These are phyloP conservation scores for Wickerhamiella vanderwaltii DNA, from an alignment of 805 yeast genomes.

Conservation along the genomic window DNA sequence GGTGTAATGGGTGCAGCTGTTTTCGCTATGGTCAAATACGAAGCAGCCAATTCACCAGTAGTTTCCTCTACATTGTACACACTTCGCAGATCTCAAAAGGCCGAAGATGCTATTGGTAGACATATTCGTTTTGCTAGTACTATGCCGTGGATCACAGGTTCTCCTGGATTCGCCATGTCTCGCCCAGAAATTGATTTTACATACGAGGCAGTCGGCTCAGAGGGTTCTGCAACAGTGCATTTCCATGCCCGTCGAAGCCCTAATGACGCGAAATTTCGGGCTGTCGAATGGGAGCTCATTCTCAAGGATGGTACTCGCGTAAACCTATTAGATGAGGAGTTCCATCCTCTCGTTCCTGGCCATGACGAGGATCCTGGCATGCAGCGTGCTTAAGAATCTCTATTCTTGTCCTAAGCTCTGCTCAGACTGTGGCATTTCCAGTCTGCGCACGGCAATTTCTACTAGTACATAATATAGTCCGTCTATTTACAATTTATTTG, in stretches of 20 bases:
- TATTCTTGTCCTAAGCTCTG: background rate
- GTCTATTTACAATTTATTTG: slow-evolving; percentile 39
- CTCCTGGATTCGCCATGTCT: slow-evolving; percentile 53
- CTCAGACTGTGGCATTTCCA: background rate
- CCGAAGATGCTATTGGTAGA: slow-evolving; percentile 54
- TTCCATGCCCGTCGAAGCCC: slow-evolving; percentile 63
- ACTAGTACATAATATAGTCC: slow-evolving; percentile 6
- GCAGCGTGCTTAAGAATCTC: slow-evolving; percentile 4
- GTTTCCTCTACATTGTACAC: slow-evolving; percentile 78
- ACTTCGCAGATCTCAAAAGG: slow-evolving; percentile 59
- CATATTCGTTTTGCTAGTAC: slow-evolving; percentile 61
- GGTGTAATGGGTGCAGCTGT: slow-evolving; percentile 43
- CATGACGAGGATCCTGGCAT: slow-evolving; percentile 24
- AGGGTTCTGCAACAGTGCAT: slow-evolving; percentile 38
- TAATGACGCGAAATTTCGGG: slow-evolving; percentile 43
- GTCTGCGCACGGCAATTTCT: slow-evolving; percentile 7
- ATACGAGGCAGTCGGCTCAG: slow-evolving; percentile 59
- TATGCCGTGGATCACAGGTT: slow-evolving; percentile 85
- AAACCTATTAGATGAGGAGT: slow-evolving; percentile 40
- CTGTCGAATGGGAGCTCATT: slow-evolving; percentile 50
- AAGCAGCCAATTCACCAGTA: slow-evolving; percentile 80
- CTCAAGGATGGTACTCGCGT: slow-evolving; percentile 33
- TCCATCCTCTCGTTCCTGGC: slow-evolving; percentile 26
- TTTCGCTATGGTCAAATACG: slow-evolving; percentile 76
- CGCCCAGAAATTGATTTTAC: slow-evolving; percentile 65